Evolutionary conservation across 148 eudicot genomes (phyloP).

Genomic region (Camellia lanceoleosa): DNA sequence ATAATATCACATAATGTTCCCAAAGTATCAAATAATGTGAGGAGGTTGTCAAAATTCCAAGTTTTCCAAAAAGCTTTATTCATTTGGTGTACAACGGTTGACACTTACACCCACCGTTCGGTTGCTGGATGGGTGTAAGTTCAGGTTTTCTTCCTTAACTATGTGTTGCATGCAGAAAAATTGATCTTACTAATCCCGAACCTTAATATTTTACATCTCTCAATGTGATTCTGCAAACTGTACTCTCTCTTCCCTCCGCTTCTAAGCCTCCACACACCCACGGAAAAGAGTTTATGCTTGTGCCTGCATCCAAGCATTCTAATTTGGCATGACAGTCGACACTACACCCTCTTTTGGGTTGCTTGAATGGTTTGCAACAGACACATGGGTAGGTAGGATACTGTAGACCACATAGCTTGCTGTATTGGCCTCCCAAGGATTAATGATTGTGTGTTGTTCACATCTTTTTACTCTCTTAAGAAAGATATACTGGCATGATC

Average conservation of each 20-base stretch:
- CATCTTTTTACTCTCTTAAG: background rate
- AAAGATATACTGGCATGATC: background rate
- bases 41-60: background rate
- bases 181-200: background rate
- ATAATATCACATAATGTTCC: too few species aligned
- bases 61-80: background rate
- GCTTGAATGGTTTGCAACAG: background rate
- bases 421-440: background rate
- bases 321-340: too few species aligned
- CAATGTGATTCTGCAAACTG: background rate
- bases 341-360: background rate
- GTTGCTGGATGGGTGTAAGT: background rate
- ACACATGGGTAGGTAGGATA: background rate
- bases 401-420: background rate
- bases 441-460: background rate
- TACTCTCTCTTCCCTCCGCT: background rate
- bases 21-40: too few species aligned
- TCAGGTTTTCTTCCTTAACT: background rate
- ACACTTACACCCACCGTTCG: background rate
- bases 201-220: background rate
- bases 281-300: too few species aligned
- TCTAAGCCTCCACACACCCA: background rate
- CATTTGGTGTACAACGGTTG: background rate
- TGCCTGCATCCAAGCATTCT: too few species aligned
- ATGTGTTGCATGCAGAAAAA: background rate